Conservation (phyloP, 768 basidiomycete genomes). For the Suillus variegatus region DNA sequence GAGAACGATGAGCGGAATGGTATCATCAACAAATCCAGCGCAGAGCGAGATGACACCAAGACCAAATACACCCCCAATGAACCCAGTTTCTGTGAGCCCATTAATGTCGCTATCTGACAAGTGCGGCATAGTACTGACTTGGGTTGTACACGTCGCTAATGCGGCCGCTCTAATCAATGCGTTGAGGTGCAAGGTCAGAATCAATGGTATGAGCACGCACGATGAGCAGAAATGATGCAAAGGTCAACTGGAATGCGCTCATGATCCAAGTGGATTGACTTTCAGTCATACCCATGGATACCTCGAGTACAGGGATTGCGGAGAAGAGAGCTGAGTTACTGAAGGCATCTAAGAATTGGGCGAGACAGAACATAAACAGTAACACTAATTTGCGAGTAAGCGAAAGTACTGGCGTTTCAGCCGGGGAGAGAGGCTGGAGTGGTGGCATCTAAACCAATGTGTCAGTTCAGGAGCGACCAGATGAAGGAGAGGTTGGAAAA, state of each 20-base stretch:
- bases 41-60: constrained; percentile 47
- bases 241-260: constrained; percentile 43
- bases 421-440: neutral
- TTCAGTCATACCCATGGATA: constrained; percentile 20
- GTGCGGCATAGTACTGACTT: constrained; percentile 27
- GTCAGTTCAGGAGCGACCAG: neutral
- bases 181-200: neutral
- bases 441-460: constrained; percentile 20
- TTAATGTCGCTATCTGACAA: neutral
- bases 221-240: constrained; percentile 43
- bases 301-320: constrained; percentile 38
- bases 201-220: constrained; percentile 22
- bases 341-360: constrained; percentile 46
- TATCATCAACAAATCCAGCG: constrained; percentile 46
- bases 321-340: constrained; percentile 43
- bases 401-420: constrained; percentile 18
- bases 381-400: constrained; percentile 29
- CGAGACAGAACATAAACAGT: constrained; percentile 39
- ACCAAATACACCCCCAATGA: constrained; percentile 39
- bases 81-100: constrained; percentile 36
- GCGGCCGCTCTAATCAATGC: constrained; percentile 35
- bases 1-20: constrained; percentile 50
- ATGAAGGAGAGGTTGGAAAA: neutral
- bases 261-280: constrained; percentile 40
- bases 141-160: constrained; percentile 42